A percentile compares a stretch with the other conserved stretches of the same genome.
Conservation (phyloP, 768 basidiomycete species). For the Serpula lacrymans region DNA sequence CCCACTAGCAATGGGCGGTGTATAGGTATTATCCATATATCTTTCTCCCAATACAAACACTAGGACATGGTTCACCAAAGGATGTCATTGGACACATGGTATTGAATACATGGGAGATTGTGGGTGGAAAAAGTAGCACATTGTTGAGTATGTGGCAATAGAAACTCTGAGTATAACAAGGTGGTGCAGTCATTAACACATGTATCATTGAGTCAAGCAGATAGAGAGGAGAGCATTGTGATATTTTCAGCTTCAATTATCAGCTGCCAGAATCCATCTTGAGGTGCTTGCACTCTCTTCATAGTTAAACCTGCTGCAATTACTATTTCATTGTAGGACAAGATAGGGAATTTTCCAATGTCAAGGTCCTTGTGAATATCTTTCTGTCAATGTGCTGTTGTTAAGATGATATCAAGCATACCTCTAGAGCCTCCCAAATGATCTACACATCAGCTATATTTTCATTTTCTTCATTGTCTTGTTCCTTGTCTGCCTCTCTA, state of each 20-base stretch:
- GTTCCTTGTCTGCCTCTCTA: no score
- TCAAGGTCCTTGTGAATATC: no score
- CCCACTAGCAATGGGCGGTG: conserved; percentile 12
- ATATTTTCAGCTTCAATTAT: conserved; percentile 1
- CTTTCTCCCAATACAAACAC: conserved; percentile 22
- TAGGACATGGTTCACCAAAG: conserved; percentile 15
- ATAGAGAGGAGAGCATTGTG: neutral
- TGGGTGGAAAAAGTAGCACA: neutral
- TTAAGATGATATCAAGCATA: no score
- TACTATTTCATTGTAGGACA: no score
- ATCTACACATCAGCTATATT: no score
- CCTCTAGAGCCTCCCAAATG: no score
- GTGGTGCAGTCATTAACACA: neutral
- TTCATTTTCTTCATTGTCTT: no score
- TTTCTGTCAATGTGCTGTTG: no score
- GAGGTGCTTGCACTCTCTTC: no score
- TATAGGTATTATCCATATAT: conserved; percentile 32
- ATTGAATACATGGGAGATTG: neutral
- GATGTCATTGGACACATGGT: neutral
- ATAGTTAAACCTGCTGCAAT: no score
- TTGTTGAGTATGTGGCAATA: neutral
- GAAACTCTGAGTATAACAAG: neutral
- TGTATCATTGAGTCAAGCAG: neutral
- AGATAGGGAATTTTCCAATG: no score
- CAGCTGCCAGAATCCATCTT: no score